Base-by-base conservation (phyloP, 2,329 filamentous ascomycete species). In the Cladophialophora chaetospira region DNA sequence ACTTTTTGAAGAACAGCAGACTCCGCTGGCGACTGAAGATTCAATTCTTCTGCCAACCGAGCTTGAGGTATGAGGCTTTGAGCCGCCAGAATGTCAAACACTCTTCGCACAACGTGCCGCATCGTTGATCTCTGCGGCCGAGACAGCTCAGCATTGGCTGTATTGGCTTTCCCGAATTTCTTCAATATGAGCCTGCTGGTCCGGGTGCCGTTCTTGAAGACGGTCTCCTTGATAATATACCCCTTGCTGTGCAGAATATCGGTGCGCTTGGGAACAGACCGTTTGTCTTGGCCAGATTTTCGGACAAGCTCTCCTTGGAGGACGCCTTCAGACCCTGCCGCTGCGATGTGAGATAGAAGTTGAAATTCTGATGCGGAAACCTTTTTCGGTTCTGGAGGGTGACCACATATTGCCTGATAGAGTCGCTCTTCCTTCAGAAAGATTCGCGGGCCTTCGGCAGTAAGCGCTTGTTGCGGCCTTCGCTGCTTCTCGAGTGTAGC, bases 241-340 rank as follows among this genome's bases (percentile, higher is more conserved):
- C 84, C 84, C 62, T 82, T 84, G 31, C 73, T 69, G 4, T 77
- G 75, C 35, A 87, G 72, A 2, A 73, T 69, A 59, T 85, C 81
- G 2, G 84, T 87, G 35, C 84, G 75, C 59, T 81, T 77, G 1
- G 84, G 84, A 2, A 87, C 79, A 1, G 84, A 87, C 43, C 84
- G 77, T 66, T 86, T 87, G 67, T 87, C 84, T 69, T 87, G 84
- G 4, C 81, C 81, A 61, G 81, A 83, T 19, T 80, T 64, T 50
- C 70, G 72, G 36, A 77, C 75, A 33, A 87, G 69, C 2, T 83
- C 77, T 2, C 82, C 78, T 66, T 87, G 84, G 2, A 80, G 67
- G 42, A 87, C 80, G 4, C 84, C 84, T 13, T 73, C 68, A 15
- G 74, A 71, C 40, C 82, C 80, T 53, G 73, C 73, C 8, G 78